Evolutionary conservation across 352 stramenopile species (phyloP), one percentile per base, ranked within the genome.

Genomic region (Pythium rhizo-oryzae): DNA sequence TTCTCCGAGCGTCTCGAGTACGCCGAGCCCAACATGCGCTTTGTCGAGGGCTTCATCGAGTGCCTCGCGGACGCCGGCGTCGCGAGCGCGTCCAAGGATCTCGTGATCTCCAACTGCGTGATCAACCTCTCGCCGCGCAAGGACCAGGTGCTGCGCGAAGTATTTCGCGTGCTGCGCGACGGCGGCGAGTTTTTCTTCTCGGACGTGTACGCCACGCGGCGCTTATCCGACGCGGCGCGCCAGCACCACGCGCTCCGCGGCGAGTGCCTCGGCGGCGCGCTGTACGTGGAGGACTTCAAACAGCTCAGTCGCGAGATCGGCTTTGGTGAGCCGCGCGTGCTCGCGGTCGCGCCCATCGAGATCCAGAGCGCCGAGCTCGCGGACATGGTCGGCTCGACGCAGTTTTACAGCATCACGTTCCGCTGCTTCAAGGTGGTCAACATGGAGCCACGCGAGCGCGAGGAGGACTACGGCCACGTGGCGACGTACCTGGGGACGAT

Each of bases 281-380:
- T 98, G 13, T 98, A 98, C 71, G 89, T 87, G 73, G 92, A 97
- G 68, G 93, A 98, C 69, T 98, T 98, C 76, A 78, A 92, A 61
- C 87, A 88, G n/a, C 72, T 97, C 25, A 82, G 84, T 37, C 83
- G 81, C 46, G 79, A 86, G 46, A 79, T 84, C 59, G 93, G 92
- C 33, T 98, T 97, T 72, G 77, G 74, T 28, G 91, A 98, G 71
- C 87, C 90, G 30, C 83, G 91, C n/a, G 78, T 96, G 37, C 81
- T 98, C 4, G 81, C 85, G 68, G 80, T 93, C 75, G 69, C 85
- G 24, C 88, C 82, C 59, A 81, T 88, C 37, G 82, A 78, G 23
- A 81, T 97, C 35, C 77, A 91, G 23, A 77, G 87, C 62, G 76
- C 76, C 24, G 78, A 85, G 21, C 57, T 85, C 11, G 71, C 85